Evolutionary conservation across 202 grass and related monocot genomes (phyloP), one percentile per base, ranked within the genome.

Genomic region (Eragrostis tef): DNA sequence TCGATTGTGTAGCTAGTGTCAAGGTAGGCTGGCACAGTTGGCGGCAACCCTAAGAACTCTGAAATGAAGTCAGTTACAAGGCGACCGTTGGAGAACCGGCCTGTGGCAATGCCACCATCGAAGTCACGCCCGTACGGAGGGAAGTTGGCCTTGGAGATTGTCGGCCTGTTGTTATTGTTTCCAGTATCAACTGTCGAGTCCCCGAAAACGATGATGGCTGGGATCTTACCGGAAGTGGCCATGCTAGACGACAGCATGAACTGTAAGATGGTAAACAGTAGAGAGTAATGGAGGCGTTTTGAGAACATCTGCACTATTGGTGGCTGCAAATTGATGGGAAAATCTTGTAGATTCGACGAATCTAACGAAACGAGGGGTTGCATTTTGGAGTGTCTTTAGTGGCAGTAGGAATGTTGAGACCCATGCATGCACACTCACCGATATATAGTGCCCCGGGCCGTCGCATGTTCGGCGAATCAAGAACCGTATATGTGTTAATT

Each of bases 151-250:
- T 19, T 90, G 5, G 74, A 76, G 1, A 90, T 0, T 80, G 93
- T 95, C 3, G 25, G 22, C 77, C 88, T 83, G 71, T 73, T 62
- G 25, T 95, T 86, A 83, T 95, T 95, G 85, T 95, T 95, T 43
- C 93, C 90, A 0, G 83, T 0, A 31, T 92, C 93, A 25, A 89
- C 93, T 7, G 93, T 88, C 41, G 90, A 95, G 87, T 95, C 93
- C 43, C 93, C 93, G 5, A 95, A 92, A 13, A 95, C 93, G 41
- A 95, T 90, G 64, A 95, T 11, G 14, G 90, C 88, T 6, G 86
- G 50, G 34, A 92, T 49, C 42, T 88, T 83, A 26, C 21, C 25
- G 41, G n/a, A 49, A 39, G 19, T 2, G 16, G 67, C 25, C 7
- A 1, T 47, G 57, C 15, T 2, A 17, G 56, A 5, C 0, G 26